phyloP scores from a whole-genome alignment of 306 rosid species.

The Cicer yamashitae region DNA sequence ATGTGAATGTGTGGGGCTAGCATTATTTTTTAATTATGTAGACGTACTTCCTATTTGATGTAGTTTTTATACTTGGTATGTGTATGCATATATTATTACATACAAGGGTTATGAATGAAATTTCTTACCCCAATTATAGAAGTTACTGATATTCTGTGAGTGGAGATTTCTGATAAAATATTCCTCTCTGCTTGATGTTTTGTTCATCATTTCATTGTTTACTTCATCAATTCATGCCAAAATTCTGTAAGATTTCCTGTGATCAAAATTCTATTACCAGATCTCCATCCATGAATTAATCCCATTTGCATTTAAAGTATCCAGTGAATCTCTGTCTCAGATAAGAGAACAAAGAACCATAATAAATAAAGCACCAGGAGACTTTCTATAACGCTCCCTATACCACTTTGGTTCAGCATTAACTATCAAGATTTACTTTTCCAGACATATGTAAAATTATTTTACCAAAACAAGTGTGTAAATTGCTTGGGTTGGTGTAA shows the following conservation, averaged over 20 bases:
- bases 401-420: background rate
- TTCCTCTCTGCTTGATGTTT: constrained; percentile 4
- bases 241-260: background rate
- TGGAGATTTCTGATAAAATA: background rate
- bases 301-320: background rate
- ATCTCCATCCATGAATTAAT: background rate
- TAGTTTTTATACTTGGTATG: background rate
- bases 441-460: background rate
- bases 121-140: background rate
- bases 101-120: background rate
- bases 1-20: background rate
- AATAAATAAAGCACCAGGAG: background rate
- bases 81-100: background rate
- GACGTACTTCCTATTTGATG: constrained; percentile 16
- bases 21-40: background rate
- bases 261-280: constrained; percentile 19
- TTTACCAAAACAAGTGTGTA: background rate
- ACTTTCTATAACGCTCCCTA: background rate
- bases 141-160: background rate
- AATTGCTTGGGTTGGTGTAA: background rate
- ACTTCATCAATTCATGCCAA: background rate
- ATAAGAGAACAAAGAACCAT: background rate
- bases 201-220: background rate
- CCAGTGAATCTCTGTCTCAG: background rate
- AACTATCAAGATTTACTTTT: constrained; percentile 11